These are phyloP conservation scores for Mycosarcoma maydis DNA, from an alignment of 1,284 basidiomycete genomes.

Conservation along the genomic window DNA sequence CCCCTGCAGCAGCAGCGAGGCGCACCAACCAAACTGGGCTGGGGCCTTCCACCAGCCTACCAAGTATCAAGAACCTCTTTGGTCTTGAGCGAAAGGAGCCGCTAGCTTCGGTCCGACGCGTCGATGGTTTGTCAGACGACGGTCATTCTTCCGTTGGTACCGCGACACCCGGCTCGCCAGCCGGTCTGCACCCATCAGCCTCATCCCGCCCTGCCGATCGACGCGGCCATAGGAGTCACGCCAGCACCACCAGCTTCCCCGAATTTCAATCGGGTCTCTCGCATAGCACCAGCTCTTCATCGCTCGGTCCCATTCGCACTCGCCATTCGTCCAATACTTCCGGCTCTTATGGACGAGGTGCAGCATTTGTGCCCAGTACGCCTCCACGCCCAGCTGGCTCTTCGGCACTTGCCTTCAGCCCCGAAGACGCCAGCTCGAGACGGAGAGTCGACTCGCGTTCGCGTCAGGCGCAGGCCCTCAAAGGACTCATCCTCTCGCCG, in stretches of 20 bases:
- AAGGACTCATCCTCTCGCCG: slow-evolving; percentile 45
- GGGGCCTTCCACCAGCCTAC: slow-evolving; percentile 34
- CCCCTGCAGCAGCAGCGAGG: slow-evolving; percentile 16
- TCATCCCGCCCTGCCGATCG: slow-evolving; percentile 23
- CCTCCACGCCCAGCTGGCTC: slow-evolving; percentile 32
- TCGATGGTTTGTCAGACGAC: slow-evolving; percentile 26
- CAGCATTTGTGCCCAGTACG: slow-evolving; percentile 31
- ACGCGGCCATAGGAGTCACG: slow-evolving; percentile 30
- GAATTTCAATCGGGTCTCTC: slow-evolving; percentile 38
- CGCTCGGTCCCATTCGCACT: slow-evolving; percentile 43
- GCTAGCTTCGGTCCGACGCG: slow-evolving; percentile 29
- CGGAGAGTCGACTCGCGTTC: slow-evolving; percentile 43
- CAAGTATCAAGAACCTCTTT: slow-evolving; percentile 48
- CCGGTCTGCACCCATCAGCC: slow-evolving; percentile 7
- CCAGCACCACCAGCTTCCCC: slow-evolving; percentile 47
- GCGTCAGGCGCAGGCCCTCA: slow-evolving; percentile 44
- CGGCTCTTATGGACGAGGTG: slow-evolving; percentile 30
- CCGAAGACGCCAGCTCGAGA: slow-evolving; percentile 27
- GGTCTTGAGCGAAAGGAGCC: slow-evolving; percentile 41
- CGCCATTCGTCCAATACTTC: slow-evolving; percentile 35
- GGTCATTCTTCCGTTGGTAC: slow-evolving; percentile 22
- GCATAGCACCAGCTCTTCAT: slow-evolving; percentile 37
- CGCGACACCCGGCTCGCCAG: slow-evolving; percentile 30
- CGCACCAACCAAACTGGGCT: slow-evolving; percentile 5
- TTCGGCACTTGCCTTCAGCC: slow-evolving; percentile 33